These are phyloP conservation scores for Agaricus blazei DNA, from an alignment of 768 basidiomycete species.

Conservation along the genomic window DNA sequence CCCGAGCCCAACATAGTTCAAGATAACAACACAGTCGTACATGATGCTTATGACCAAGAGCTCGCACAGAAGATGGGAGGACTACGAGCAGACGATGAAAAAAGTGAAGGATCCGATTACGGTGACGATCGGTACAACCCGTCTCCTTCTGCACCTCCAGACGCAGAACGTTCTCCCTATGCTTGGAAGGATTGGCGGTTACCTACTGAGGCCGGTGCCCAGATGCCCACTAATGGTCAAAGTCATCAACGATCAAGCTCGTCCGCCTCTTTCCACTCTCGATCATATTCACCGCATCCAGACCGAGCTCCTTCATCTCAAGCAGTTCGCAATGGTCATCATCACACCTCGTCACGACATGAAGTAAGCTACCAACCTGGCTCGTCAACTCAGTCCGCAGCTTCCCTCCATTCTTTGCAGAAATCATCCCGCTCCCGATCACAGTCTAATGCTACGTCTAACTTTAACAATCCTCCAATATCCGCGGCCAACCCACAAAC, in stretches of 20 bases:
- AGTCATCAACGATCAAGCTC: conserved; percentile 50
- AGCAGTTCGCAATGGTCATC: conserved; percentile 21
- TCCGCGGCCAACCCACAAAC: conserved; percentile 75
- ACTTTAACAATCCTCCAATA: conserved; percentile 65
- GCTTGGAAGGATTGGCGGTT: conserved; percentile 27
- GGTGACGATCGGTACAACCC: conserved; percentile 52
- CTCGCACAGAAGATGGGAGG: conserved; percentile 44
- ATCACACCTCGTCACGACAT: conserved; percentile 23
- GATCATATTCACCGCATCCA: conserved; percentile 31
- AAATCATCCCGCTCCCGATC: conserved; percentile 54
- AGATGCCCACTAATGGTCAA: conserved; percentile 38
- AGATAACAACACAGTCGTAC: conserved; percentile 14
- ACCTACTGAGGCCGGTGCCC: conserved; percentile 35
- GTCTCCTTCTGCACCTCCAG: conserved; percentile 34
- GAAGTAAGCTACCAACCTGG: conserved; percentile 23
- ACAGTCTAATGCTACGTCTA: conserved; percentile 44
- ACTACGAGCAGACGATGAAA: conserved; percentile 39
- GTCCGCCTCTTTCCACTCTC: conserved; percentile 36
- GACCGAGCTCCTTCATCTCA: conserved; percentile 29
- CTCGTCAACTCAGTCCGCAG: conserved; percentile 37
- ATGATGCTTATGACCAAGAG: conserved; percentile 29
- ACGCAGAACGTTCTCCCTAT: conserved; percentile 36
- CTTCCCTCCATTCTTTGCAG: conserved; percentile 49
- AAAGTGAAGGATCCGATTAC: conserved; percentile 64
- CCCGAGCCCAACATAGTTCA: conserved; percentile 20